Base-by-base conservation (phyloP, 73 alveolate species). In the Loxodes magnus region DNA sequence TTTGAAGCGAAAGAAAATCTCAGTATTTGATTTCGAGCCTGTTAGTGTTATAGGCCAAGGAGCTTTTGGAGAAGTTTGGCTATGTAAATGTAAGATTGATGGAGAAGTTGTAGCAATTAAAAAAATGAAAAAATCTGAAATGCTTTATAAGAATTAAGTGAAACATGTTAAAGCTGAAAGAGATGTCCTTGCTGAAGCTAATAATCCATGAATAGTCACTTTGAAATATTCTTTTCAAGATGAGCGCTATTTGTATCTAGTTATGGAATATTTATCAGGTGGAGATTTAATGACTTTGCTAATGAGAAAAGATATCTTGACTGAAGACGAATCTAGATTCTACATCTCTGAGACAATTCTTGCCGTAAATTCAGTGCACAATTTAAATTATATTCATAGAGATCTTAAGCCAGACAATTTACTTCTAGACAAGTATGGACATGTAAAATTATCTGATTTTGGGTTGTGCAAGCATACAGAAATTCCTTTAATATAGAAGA, bases 351-450 rank as follows among this genome's bases (percentile, higher is more conserved):
- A 82, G 59, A 59, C 66, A 65, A 72, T 82, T 30, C 65, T 82
- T 70, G 95, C 95, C 7, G 88, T 82, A 0, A 92, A 82, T 64
- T 62, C 90, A 22, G 95, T 82, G 4, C 95, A 82, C 56, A 82
- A 82, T 52, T 63, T 82, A 49, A 82, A 82, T 39, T 82, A 84
- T 23, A 82, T 82, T 31, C 95, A 82, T 49, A 67, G 94, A 63
- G 94, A 81, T 64, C 71, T 81, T 54, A 81, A 81, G 41, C 94
- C 94, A 20, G 94, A 81, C 64, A 81, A 81, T 62, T 75, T 81
- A 34, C 62, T 81, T 54, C 39, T 81, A 36, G 82, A 79, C 60
- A 39, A 77, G 39, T 64, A 71, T 49, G 95, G 95, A 25, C 95
- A 82, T 44, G 67, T 82, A 14, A 83, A 82, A 64, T 60, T 82